Percentiles rank a stretch among this genome's conserved stretches.
Conservation (phyloP, 1,284 basidiomycete genomes). For the Puccinia coronata region DNA sequence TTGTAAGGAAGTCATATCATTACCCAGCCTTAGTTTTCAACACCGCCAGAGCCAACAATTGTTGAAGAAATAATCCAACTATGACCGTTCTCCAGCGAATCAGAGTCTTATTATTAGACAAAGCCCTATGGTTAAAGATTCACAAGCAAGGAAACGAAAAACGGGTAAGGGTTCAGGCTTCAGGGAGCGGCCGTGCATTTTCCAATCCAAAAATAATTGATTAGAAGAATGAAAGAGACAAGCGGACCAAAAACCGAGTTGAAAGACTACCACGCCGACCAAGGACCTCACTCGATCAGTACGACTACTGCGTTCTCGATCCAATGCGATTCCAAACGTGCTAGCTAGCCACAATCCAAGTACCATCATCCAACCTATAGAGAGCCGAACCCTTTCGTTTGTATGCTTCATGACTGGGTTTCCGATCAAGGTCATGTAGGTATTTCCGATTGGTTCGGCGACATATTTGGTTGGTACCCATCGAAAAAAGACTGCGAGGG, state of each 20-base stretch:
- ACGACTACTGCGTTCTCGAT: constrained; percentile 67
- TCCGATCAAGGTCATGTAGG: constrained; percentile 5
- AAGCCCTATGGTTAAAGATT: constrained; percentile 13
- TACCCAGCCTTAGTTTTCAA: constrained; percentile 71
- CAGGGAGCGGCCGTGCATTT: too few relatives aligned
- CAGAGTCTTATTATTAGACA: constrained; percentile 28
- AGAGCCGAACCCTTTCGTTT: constrained; percentile 1
- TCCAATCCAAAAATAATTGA: too few relatives aligned
- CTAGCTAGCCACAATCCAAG: constrained; percentile 75
- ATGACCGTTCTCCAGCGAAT: constrained; percentile 64
- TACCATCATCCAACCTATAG: constrained; percentile 62
- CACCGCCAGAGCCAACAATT: constrained; percentile 79
- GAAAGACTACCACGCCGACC: constrained; percentile 74
- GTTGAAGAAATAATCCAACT: constrained; percentile 79
- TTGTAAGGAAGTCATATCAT: background rate
- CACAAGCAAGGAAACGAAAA: background rate
- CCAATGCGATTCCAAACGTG: constrained; percentile 72
- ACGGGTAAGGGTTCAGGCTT: constrained; percentile 56
- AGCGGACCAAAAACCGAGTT: constrained; percentile 67
- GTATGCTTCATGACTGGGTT: constrained; percentile 9
- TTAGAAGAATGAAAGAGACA: constrained; percentile 69
- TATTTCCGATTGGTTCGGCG: background rate
- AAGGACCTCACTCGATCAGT: constrained; percentile 77
- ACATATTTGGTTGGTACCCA: constrained; percentile 33
- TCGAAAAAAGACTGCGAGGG: background rate